Evolutionary conservation across 768 basidiomycete species (phyloP).

Genomic region (Xerocomus potaroensis): DNA sequence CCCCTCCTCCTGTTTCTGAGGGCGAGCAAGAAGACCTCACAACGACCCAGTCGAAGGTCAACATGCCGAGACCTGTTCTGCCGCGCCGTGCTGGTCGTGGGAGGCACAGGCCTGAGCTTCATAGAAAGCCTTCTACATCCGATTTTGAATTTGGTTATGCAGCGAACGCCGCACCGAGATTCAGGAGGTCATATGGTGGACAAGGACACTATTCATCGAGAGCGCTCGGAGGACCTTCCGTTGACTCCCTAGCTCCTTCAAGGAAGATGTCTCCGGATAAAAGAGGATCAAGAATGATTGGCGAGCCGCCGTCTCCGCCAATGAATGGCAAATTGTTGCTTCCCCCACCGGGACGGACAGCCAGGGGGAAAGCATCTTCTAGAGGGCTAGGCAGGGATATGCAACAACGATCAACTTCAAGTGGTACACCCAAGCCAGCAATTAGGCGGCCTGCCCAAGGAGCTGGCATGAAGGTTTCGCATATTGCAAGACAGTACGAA

Average conservation of each 20-base stretch:
- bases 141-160: slow-evolving; percentile 93
- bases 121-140: slow-evolving; percentile 60
- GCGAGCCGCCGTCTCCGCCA: slow-evolving; percentile 34
- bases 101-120: slow-evolving; percentile 43
- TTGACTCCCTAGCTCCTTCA: slow-evolving; percentile 59
- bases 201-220: slow-evolving; percentile 44
- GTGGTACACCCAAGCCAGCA: slow-evolving; percentile 40
- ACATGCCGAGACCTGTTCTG: slow-evolving; percentile 19
- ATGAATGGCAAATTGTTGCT: slow-evolving; percentile 23
- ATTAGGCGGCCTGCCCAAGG: slow-evolving; percentile 50
- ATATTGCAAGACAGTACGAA: slow-evolving; percentile 89
- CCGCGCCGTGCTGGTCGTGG: slow-evolving; percentile 40
- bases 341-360: slow-evolving; percentile 30
- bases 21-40: slow-evolving; percentile 67
- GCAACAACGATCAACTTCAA: slow-evolving; percentile 41
- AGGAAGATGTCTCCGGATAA: slow-evolving; percentile 75
- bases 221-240: slow-evolving; percentile 38
- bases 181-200: slow-evolving; percentile 46
- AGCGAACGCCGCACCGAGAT: slow-evolving; percentile 82
- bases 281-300: slow-evolving; percentile 35
- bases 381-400: slow-evolving; percentile 37
- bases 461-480: slow-evolving; percentile 71
- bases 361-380: slow-evolving; percentile 34
- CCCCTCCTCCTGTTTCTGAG: slow-evolving; percentile 64
- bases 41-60: slow-evolving; percentile 22